Evolutionary conservation across 208 protist species (phyloP).

Genomic region (Wallacemonas sp.): DNA sequence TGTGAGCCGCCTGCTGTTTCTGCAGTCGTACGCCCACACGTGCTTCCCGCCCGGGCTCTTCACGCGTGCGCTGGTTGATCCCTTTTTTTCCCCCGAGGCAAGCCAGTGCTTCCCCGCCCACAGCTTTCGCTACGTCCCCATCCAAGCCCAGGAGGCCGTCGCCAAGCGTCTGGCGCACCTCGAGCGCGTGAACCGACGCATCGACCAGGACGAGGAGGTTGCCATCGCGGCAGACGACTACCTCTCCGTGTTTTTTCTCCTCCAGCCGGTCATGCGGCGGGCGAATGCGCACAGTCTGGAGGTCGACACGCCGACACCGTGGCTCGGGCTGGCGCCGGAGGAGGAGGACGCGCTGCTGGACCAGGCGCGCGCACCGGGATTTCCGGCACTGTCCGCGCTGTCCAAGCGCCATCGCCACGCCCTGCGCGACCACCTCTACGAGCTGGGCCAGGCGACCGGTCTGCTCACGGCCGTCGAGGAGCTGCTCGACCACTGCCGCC

Average conservation of each 20-base stretch:
- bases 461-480: conserved; percentile 29
- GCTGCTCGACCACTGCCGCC: conserved; percentile 44
- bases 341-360: conserved; percentile 44
- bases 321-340: conserved; percentile 33
- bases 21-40: conserved; percentile 39
- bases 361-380: conserved; percentile 2
- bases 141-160: conserved; percentile 10
- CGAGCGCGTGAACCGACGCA: background rate
- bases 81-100: conserved; percentile 41
- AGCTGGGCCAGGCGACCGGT: conserved; percentile 26
- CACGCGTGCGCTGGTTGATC: conserved; percentile 37
- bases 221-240: conserved; percentile 21
- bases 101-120: conserved; percentile 35
- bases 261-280: conserved; percentile 11
- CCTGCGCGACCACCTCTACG: conserved; percentile 33
- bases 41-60: conserved; percentile 61
- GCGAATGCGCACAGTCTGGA: background rate
- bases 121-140: conserved; percentile 31
- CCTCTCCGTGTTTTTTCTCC: conserved; percentile 19
- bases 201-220: conserved; percentile 5
- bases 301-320: conserved; percentile 23
- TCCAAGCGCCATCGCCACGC: conserved; percentile 21
- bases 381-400: conserved; percentile 3
- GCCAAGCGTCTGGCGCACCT: conserved; percentile 13
- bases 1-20: conserved; percentile 69